Evolutionary conservation across 2,329 filamentous ascomycete genomes (phyloP), one percentile per base, ranked within the genome.

Genomic region (Sarocladiaceae sp.): DNA sequence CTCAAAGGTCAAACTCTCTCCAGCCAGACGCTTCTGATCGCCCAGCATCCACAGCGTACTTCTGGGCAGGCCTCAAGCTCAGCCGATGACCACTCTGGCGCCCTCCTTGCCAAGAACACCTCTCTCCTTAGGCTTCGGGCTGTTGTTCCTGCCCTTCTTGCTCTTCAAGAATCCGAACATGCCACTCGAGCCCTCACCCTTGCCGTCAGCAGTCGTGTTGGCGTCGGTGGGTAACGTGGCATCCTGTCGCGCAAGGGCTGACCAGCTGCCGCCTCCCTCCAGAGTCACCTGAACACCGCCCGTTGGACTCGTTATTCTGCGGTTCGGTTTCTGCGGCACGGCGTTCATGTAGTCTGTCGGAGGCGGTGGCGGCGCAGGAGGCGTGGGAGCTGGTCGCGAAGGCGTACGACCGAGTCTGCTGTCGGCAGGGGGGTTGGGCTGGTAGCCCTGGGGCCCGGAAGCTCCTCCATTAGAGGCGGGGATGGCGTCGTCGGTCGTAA

Each of bases 31-130:
- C 23, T 41, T n/a, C 37, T n/a, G 9, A 39, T 21, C 12, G 12
- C 10, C 13, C 7, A 23, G 15, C 19, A 26, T 4, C 19, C 23
- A 16, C 23, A 4, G n/a, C 23, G 16, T 27, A 15, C 21, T 18
- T 15, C 4, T 15, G 37, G 5, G 13, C 13, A 13, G 26, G 15
- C 7, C n/a, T 5, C 6, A 23, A 6, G 23, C n/a, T 50, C 70
- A 85, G 55, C 79, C 82, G 58, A 91, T 84, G 46, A 91, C 78
- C 51, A 88, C 83, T 60, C 93, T 76, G 10, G 93, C 90, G 13
- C 93, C 93, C 62, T 97, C 90, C 60, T 97, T 97, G 46, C 93
- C 93, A 47, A 98, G 61, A 6, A 98, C 90, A 47, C 93, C 93
- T 45, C 88, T 79, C 67, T 97, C 90, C 62, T 88, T 91, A 20